Evolutionary conservation across 768 basidiomycete genomes (phyloP).

Genomic region (Floccularia luteovirens): DNA sequence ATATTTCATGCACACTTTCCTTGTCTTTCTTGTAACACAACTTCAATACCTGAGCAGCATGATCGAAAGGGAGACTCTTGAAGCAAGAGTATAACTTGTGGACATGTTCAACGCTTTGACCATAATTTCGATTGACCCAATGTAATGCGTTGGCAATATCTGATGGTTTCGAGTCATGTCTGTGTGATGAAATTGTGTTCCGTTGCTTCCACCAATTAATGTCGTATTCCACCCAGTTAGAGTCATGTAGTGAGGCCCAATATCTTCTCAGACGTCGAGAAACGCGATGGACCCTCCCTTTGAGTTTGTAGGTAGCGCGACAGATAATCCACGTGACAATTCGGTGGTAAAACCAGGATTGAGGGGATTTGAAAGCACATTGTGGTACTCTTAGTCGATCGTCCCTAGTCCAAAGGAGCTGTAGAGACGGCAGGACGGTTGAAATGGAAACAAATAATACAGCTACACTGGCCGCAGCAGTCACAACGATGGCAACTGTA

Average conservation of each 20-base stretch:
- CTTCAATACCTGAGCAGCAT: neutral
- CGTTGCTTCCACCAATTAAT: neutral
- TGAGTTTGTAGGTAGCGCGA: neutral
- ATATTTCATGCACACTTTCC: neutral
- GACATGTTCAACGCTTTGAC: neutral
- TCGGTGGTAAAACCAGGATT: neutral
- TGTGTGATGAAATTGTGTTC: neutral
- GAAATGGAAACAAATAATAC: neutral
- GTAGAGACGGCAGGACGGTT: neutral
- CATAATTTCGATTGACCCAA: neutral
- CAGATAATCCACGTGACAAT: neutral
- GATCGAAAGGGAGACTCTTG: neutral
- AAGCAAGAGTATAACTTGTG: neutral
- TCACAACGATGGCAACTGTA: constrained; percentile 6
- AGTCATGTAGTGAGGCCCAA: neutral
- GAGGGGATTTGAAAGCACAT: constrained; percentile 1
- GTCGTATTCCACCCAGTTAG: neutral
- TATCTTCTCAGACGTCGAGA: neutral
- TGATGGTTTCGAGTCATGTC: neutral
- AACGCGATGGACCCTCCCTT: neutral
- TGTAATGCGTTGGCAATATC: neutral
- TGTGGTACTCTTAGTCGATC: neutral
- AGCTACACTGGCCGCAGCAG: constrained; percentile 4
- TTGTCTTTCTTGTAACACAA: neutral
- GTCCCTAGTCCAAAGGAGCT: neutral